Evolutionary conservation across 2,329 filamentous ascomycete genomes (phyloP), one percentile per base, ranked within the genome.

Genomic region (Chrysosporium keratinophilum): DNA sequence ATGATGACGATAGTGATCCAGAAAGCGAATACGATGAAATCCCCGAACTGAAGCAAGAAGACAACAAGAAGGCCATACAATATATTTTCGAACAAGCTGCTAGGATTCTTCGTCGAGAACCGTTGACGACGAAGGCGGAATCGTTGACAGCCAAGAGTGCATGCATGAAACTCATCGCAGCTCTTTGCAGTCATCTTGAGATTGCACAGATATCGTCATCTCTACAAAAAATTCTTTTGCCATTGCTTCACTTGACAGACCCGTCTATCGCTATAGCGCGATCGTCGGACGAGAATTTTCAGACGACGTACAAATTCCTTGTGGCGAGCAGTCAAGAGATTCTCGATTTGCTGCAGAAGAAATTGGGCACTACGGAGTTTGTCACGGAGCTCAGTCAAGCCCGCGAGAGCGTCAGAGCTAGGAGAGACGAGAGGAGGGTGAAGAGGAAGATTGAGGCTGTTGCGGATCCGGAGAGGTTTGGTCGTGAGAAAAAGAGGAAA

Each of bases 391-490:
- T 97, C 64, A 70, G 87, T 39, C 78, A 78, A 40, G 87, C 94
- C 5, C 81, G 88, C 56, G 82, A 85, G 50, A 79, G 77, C 14
- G 83, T 93, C n/a, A 80, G 79, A 64, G 77, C 78, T 59, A 81
- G 84, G 63, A 77, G 93, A 60, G 81, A 88, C 65, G 80, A 83
- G 63, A 76, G 94, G 59, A 81, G 85, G 52, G 81, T 78, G 59
- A 98, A 98, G 79, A 80, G 93, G 63, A 87, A 88, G 71, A 87
- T 97, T 59, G 90, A 94, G 66, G 87, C 87, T 10, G 83, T 98
- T 20, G 79, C 79, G 48, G 81, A 85, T 64, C 93, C 93, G 1
- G 91, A 93, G 71, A 84, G 78, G 65, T 82, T 83, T 62, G 87
- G 83, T 28, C 76, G 78, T 64, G 83, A 85, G 62, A 96, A 96